Conservation (phyloP, 345 rosid species). For the Conringia planisiliqua region DNA sequence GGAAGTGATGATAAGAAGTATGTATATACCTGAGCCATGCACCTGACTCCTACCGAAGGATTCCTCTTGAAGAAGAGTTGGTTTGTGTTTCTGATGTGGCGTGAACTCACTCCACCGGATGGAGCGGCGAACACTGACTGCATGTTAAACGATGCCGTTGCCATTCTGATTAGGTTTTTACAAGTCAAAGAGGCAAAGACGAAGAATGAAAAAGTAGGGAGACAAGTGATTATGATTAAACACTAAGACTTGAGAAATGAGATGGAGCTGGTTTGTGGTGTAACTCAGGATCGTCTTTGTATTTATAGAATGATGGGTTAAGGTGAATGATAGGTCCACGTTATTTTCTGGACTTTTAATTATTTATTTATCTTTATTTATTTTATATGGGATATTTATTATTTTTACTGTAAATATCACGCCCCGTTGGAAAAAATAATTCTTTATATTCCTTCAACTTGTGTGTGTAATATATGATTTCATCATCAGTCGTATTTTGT, state of each 20-base stretch:
- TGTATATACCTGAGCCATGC: constrained; percentile 41
- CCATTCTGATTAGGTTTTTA: constrained; percentile 26
- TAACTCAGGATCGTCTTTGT: background rate
- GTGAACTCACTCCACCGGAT: constrained; percentile 11
- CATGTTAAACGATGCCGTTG: constrained; percentile 33
- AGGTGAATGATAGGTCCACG: constrained; percentile 11
- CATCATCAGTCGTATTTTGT: too few species aligned
- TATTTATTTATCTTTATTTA: background rate
- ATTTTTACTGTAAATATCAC: background rate
- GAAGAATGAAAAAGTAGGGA: background rate
- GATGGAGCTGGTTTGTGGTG: constrained; percentile 4
- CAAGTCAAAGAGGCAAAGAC: background rate
- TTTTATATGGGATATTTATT: background rate
- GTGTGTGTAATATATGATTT: too few species aligned
- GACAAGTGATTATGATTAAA: background rate
- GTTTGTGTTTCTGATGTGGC: constrained; percentile 20
- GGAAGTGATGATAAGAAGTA: background rate
- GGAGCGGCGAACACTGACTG: constrained; percentile 43
- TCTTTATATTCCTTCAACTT: too few species aligned
- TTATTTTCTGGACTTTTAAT: background rate
- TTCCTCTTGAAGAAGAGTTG: constrained; percentile 28
- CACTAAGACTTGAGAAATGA: background rate
- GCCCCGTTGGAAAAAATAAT: background rate
- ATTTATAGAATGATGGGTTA: constrained; percentile 17
- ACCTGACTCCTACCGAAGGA: constrained; percentile 32